Evolutionary conservation across 1,139 yeast genomes (phyloP), one percentile per base, ranked within the genome.

Genomic region (Citeromyces hawaiiensis): DNA sequence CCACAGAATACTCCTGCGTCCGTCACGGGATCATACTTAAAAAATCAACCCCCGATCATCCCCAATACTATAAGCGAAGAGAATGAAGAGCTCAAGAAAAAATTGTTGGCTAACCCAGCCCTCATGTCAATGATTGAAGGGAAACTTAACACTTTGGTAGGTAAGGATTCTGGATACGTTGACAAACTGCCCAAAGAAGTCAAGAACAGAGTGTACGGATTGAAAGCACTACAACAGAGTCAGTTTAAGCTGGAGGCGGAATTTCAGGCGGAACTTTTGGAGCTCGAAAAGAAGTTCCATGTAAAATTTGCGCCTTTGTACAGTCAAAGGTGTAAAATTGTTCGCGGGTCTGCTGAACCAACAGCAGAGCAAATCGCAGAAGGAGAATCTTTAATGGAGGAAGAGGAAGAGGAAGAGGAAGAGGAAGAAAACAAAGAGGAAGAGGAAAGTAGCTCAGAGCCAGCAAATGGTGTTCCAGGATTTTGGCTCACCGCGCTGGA

Each of bases 1-100:
- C 99, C 99, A 10, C 98, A 93, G 58, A 91, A 91, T 68, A 91
- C 99, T 1, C 99, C 99, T 18, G 83, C 97, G 4, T 80, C 94
- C 25, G 83, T 83, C 35, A 73, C 85, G 37, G 78, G 76, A 45
- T 81, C 91, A 39, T 87, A 76, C 59, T 68, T 83, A 57, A 77
- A 71, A 61, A 71, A 70, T 45, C 47, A 44, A 19, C 74, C 77
- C 46, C 74, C 78, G 46, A 67, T 76, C 8, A 80, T 83, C 43
- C 76, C 88, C 37, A 54, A 57, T 25, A 81, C 94, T 38, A 86
- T 86, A 56, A 66, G 64, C 47, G 96, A 87, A 60, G 87, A 77
- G 51, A 59, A 55, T 41, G 69, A 63, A 34, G 50, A 51, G 43
- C 50, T 49, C 37, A 52, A 53, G 38, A 50, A 48, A 36, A 44